These are phyloP conservation scores for Psilocybe tampanensis DNA, from an alignment of 768 basidiomycete genomes.

Conservation along the genomic window DNA sequence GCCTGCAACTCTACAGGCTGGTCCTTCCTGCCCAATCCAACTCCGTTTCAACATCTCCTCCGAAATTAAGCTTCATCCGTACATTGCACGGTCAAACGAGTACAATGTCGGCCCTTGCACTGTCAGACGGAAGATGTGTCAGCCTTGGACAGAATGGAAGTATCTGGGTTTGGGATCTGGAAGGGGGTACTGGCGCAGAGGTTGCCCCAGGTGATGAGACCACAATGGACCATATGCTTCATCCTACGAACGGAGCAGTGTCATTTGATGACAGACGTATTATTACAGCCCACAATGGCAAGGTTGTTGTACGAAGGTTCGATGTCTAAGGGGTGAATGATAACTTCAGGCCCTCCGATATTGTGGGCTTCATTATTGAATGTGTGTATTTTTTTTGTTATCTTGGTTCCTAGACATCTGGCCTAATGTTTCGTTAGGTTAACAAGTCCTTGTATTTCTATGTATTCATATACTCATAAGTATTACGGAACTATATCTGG, in stretches of 20 bases:
- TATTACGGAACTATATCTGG: constrained; percentile 24
- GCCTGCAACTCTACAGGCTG: constrained; percentile 77
- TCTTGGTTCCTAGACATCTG: constrained; percentile 6
- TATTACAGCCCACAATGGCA: constrained; percentile 47
- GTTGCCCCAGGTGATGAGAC: constrained; percentile 33
- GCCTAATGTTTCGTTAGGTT: constrained; percentile 16
- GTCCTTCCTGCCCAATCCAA: constrained; percentile 51
- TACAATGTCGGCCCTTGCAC: constrained; percentile 64
- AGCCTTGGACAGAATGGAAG: constrained; percentile 71
- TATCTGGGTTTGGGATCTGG: constrained; percentile 88
- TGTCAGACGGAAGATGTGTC: constrained; percentile 84
- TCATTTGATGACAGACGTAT: constrained; percentile 79
- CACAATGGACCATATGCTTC: constrained; percentile 17
- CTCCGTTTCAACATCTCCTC: constrained; percentile 51
- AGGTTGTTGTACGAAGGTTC: constrained; percentile 55
- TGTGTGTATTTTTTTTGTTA: constrained; percentile 14
- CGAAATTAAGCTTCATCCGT: constrained; percentile 73
- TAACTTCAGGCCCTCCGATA: neutral
- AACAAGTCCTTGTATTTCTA: constrained; percentile 16
- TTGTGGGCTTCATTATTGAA: neutral
- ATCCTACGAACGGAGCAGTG: constrained; percentile 44
- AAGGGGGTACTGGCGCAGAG: constrained; percentile 53
- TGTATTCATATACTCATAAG: constrained; percentile 25
- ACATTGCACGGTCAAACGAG: constrained; percentile 71
- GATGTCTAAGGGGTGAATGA: constrained; percentile 42